Percentiles rank a stretch among this genome's conserved stretches.
phyloP scores from a whole-genome alignment of 2,329 filamentous ascomycete species.

The Thielaviopsis ethacetica region DNA sequence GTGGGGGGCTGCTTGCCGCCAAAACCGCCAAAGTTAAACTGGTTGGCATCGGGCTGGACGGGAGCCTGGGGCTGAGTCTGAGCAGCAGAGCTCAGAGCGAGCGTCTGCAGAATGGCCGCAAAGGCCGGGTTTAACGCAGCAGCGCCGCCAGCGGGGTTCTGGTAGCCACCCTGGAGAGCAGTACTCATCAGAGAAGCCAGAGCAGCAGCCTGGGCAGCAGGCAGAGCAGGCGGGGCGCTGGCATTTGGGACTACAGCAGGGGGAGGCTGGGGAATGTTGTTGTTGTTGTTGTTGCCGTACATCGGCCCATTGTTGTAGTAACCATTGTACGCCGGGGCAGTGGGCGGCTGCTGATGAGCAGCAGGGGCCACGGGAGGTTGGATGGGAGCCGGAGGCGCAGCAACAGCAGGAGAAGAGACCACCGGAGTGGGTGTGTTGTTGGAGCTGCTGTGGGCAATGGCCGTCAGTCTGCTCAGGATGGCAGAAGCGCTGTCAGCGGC shows the following conservation, averaged over 20 bases:
- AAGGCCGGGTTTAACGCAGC: slow-evolving; percentile 4
- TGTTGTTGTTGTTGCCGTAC: neutral
- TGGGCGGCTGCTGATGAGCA: slow-evolving; percentile 1
- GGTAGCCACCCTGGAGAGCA: slow-evolving; percentile 2
- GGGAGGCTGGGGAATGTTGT: slow-evolving; percentile 13
- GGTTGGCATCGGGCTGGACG: neutral
- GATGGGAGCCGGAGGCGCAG: slow-evolving; percentile 19
- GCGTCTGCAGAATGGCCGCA: slow-evolving; percentile 8
- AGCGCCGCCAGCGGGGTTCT: neutral
- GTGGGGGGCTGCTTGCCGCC: slow-evolving; percentile 8
- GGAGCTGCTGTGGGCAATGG: slow-evolving; percentile 61
- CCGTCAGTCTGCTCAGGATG: slow-evolving; percentile 45
- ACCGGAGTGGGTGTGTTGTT: slow-evolving; percentile 27
- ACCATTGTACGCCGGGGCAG: neutral
- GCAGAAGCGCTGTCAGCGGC: slow-evolving; percentile 33
- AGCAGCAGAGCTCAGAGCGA: slow-evolving; percentile 2
- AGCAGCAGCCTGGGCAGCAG: slow-evolving; percentile 8
- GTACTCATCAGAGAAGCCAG: slow-evolving; percentile 7
- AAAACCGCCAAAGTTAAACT: slow-evolving; percentile 1
- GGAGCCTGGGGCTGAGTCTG: neutral
- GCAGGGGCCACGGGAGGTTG: slow-evolving; percentile 19
- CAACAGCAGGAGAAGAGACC: slow-evolving; percentile 23
- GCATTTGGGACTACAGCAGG: slow-evolving; percentile 6
- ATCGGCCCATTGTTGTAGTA: slow-evolving; percentile 1
- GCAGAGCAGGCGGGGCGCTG: neutral